Percentiles rank a stretch among this genome's conserved stretches.
These are phyloP conservation scores for Amylostereum areolatum DNA, from an alignment of 1,284 basidiomycete genomes.

Conservation along the genomic window DNA sequence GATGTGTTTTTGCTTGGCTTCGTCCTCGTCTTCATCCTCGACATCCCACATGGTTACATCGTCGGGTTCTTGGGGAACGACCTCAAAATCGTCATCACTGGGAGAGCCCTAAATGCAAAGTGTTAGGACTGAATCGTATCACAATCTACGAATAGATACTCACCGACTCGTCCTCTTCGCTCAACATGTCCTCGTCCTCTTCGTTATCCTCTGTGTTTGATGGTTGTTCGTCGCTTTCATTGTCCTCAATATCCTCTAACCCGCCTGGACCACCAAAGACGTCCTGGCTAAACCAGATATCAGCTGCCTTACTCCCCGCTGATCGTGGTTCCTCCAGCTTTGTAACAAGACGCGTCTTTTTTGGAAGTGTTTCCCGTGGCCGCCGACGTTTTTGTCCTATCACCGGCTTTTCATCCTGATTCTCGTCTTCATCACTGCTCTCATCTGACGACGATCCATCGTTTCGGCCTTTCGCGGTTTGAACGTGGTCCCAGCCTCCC, in stretches of 20 bases:
- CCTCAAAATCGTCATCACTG: constrained; percentile 64
- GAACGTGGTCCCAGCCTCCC: constrained; percentile 76
- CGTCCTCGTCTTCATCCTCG: constrained; percentile 75
- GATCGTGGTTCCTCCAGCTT: constrained; percentile 31
- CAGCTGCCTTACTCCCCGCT: constrained; percentile 40
- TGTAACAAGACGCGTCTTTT: constrained; percentile 34
- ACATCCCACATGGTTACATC: constrained; percentile 78
- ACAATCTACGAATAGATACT: no score
- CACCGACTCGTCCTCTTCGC: no score
- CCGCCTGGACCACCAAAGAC: constrained; percentile 78
- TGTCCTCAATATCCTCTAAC: constrained; percentile 38
- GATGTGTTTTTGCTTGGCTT: constrained; percentile 65
- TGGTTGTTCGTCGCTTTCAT: constrained; percentile 33
- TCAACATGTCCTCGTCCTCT: constrained; percentile 26
- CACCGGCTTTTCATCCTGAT: constrained; percentile 27
- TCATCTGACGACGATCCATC: constrained; percentile 58
- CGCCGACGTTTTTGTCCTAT: constrained; percentile 36
- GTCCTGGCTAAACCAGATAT: constrained; percentile 94
- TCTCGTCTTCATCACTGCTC: constrained; percentile 40
- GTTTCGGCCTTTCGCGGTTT: constrained; percentile 53
- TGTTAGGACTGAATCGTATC: no score
- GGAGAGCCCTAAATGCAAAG: no score
- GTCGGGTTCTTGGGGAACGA: constrained; percentile 56
- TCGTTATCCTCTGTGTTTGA: constrained; percentile 20
- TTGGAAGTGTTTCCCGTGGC: constrained; percentile 32